Conservation (phyloP, 2,329 filamentous ascomycete genomes). For the Shiraia sp. region DNA sequence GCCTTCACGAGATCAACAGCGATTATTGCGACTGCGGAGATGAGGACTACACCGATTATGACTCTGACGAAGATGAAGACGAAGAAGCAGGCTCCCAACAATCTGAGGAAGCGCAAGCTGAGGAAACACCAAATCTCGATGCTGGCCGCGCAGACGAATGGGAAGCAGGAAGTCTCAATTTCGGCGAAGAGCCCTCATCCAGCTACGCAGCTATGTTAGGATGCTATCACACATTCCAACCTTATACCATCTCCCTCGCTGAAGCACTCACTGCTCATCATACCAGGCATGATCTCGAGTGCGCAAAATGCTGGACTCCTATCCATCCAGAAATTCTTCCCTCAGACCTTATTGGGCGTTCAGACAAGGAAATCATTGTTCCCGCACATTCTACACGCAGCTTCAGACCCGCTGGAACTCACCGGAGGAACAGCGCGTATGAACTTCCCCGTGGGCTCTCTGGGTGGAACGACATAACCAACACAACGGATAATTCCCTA, state of each 20-base stretch:
- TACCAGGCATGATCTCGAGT: constrained; percentile 31
- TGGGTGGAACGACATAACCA: no score
- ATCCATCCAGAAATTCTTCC: constrained; percentile 30
- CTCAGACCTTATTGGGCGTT: no score
- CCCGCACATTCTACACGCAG: constrained; percentile 10
- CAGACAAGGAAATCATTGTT: no score
- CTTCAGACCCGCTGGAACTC: constrained; percentile 1
- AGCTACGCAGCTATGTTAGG: constrained; percentile 27
- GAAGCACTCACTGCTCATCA: constrained; percentile 10
- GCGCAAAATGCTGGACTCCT: constrained; percentile 32
- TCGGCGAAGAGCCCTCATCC: constrained; percentile 44
- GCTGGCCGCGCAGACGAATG: constrained; percentile 35
- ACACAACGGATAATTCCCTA: no score
- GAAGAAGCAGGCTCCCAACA: not conserved
- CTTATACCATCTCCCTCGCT: constrained; percentile 16
- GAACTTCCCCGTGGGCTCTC: no score
- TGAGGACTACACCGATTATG: constrained; percentile 28
- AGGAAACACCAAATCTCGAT: constrained; percentile 43
- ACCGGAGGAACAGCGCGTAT: no score
- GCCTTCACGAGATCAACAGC: constrained; percentile 38
- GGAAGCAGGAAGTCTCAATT: constrained; percentile 33
- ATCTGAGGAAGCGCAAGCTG: no score
- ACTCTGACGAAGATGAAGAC: constrained; percentile 28
- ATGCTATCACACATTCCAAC: constrained; percentile 29
- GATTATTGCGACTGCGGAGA: constrained; percentile 33